Evolutionary conservation across 768 basidiomycete genomes (phyloP).

Genomic region (Chalciporus sphaerocephalus): DNA sequence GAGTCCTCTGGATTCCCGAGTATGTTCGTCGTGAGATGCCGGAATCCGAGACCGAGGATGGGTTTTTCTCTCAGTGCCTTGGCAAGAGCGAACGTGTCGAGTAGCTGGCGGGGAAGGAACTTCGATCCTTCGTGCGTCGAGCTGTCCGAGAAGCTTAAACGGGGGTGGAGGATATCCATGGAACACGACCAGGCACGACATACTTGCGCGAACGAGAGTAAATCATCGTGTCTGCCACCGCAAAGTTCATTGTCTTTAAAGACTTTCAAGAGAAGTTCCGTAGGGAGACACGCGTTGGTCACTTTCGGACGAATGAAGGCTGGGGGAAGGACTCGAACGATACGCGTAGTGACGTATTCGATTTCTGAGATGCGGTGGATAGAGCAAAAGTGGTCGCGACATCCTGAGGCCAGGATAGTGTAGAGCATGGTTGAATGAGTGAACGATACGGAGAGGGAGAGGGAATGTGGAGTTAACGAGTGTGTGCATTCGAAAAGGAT

Average conservation of each 20-base stretch:
- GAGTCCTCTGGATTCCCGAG: conserved; percentile 2
- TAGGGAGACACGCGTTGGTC: conserved; percentile 13
- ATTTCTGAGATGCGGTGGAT: conserved; percentile 11
- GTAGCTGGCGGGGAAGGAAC: neutral
- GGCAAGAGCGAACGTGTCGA: conserved; percentile 18
- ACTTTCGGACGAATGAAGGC: neutral
- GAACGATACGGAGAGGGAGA: conserved; percentile 20
- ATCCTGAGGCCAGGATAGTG: conserved; percentile 5
- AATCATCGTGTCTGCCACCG: conserved; percentile 18
- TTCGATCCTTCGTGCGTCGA: neutral
- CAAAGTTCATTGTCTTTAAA: conserved; percentile 17
- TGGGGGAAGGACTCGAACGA: conserved; percentile 18
- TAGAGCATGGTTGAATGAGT: conserved; percentile 19
- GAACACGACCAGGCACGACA: conserved; percentile 24
- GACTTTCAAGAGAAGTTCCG: conserved; percentile 19
- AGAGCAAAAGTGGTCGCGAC: conserved; percentile 1
- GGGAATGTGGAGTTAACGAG: conserved; percentile 12
- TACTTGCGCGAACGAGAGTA: conserved; percentile 25
- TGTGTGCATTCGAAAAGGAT: conserved; percentile 16
- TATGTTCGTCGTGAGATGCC: conserved; percentile 19
- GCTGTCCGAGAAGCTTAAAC: conserved; percentile 16
- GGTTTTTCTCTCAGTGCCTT: conserved; percentile 16
- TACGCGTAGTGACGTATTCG: conserved; percentile 18
- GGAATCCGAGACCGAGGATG: conserved; percentile 7
- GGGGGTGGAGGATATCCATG: conserved; percentile 16